A percentile compares a stretch with the other conserved stretches of the same genome.
Evolutionary conservation across 257 asterid species (phyloP).

Genomic region (Verbascum thapsus): DNA sequence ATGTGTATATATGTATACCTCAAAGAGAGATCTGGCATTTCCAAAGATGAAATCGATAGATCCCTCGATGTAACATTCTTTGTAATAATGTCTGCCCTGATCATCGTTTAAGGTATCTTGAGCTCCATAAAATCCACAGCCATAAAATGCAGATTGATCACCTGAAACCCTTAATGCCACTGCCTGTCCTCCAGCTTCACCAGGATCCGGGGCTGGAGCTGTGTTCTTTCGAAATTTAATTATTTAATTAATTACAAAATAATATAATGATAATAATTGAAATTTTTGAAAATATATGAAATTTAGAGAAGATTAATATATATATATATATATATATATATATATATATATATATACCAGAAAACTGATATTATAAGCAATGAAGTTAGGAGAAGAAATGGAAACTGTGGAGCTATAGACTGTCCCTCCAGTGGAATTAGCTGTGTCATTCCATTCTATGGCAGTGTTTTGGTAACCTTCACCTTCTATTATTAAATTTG

Average conservation of each 20-base stretch:
- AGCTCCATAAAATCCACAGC: constrained; percentile 83
- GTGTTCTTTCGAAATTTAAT: constrained; percentile 49
- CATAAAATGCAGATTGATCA: constrained; percentile 75
- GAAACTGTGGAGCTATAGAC: constrained; percentile 55
- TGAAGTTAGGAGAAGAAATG: constrained; percentile 52
- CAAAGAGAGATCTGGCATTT: constrained; percentile 64
- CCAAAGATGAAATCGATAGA: constrained; percentile 94
- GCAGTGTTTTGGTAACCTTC: constrained; percentile 67
- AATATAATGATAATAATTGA: too few relatives aligned
- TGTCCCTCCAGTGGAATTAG: constrained; percentile 80
- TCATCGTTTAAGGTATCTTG: constrained; percentile 85
- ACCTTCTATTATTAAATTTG: constrained; percentile 70
- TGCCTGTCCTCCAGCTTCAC: constrained; percentile 68
- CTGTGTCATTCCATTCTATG: constrained; percentile 84
- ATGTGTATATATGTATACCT: too few relatives aligned
- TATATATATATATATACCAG: constrained; percentile 44
- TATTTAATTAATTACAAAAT: background rate
- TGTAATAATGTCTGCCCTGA: constrained; percentile 76
- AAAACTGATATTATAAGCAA: constrained; percentile 81
- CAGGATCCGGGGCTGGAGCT: constrained; percentile 78
- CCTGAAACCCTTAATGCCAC: constrained; percentile 67
- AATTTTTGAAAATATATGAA: too few relatives aligned
- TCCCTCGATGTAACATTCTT: constrained; percentile 84
- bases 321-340: constrained; percentile 20
- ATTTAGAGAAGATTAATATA: too few relatives aligned